Base-by-base conservation (phyloP, 2,329 filamentous ascomycete genomes). In the Colletotrichum australisinense region DNA sequence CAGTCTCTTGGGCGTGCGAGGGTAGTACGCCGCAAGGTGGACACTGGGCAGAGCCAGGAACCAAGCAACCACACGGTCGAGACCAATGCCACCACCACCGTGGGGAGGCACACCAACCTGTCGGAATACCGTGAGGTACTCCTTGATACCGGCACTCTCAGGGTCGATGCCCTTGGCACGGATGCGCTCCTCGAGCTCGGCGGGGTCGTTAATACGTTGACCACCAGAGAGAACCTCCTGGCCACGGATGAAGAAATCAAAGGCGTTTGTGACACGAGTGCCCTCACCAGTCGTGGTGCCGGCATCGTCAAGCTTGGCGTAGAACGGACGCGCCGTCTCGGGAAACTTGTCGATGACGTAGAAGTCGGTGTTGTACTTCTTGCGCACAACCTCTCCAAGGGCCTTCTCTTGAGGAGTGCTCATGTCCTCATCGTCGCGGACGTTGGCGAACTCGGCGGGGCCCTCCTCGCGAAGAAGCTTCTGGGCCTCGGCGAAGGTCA, bases 261-360 rank as follows among this genome's bases (percentile, higher is more conserved):
- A 92, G 14, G 90, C 89, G 76, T 92, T 92, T 12, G 89, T 94
- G 75, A 94, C 89, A 2, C 46, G 46, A 87, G 38, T 32, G 42
- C 59, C 59, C n/a, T 63, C 59, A 5, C 59, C 59, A 24, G 42
- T 53, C 16, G 87, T 68, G 90, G 87, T 90, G 56, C 89, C 86
- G 3, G 90, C 90, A 79, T 94, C 93, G 67, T 94, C 91, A 86
- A 96, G 94, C 42, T 63, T 63, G 74, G 96, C 95, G 84, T 98
- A 98, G 84, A 98, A 98, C 5, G 96, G 96, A 35, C 97, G 91
- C 24, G 97, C 94, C 49, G 88, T 87, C 83, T 97, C 92, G 57
- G 97, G 97, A 88, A 98, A 99, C 85, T 98, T 97, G 87, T 98
- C 96, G 75, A 99, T 90, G 26, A 97, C 93, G 86, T 98, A 98